Percentiles rank a stretch among this genome's conserved stretches.
These are phyloP conservation scores for Aspergillus neotritici DNA, from an alignment of 2,329 filamentous ascomycete genomes.

Conservation along the genomic window DNA sequence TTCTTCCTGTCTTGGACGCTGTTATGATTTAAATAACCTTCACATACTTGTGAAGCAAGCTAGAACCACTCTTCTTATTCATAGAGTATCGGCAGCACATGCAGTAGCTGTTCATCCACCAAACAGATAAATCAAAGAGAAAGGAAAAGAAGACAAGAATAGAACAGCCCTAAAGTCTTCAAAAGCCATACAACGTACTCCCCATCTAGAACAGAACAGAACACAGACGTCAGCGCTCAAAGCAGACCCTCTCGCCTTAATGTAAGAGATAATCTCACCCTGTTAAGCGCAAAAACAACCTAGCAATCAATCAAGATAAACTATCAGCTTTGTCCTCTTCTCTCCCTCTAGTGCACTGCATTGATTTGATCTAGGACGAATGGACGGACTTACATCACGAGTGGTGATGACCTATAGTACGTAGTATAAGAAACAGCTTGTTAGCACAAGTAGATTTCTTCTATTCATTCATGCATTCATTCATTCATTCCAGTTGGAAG, in stretches of 20 bases:
- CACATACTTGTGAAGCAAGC: no score
- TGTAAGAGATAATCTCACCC: constrained; percentile 5
- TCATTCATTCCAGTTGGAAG: background rate
- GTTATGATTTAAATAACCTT: no score
- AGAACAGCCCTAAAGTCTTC: background rate
- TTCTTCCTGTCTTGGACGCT: no score
- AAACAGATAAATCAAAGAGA: background rate
- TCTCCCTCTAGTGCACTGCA: background rate
- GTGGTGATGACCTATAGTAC: constrained; percentile 10
- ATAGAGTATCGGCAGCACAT: background rate
- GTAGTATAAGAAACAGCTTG: background rate
- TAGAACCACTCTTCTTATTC: no score
- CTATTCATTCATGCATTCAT: background rate
- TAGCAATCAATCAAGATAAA: background rate
- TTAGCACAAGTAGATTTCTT: background rate
- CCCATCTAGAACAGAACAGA: constrained; percentile 12
- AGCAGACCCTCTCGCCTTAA: background rate
- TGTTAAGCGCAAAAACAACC: constrained; percentile 12
- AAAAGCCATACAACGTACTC: constrained; percentile 12
- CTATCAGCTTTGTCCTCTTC: background rate
- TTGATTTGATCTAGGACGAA: background rate
- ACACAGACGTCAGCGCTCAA: background rate
- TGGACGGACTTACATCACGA: constrained; percentile 12
- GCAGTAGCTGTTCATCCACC: background rate
- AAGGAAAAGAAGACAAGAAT: no score